Evolutionary conservation across 495 filamentous ascomycete species (phyloP), one percentile per base, ranked within the genome.

Genomic region (Platismatia glauca): DNA sequence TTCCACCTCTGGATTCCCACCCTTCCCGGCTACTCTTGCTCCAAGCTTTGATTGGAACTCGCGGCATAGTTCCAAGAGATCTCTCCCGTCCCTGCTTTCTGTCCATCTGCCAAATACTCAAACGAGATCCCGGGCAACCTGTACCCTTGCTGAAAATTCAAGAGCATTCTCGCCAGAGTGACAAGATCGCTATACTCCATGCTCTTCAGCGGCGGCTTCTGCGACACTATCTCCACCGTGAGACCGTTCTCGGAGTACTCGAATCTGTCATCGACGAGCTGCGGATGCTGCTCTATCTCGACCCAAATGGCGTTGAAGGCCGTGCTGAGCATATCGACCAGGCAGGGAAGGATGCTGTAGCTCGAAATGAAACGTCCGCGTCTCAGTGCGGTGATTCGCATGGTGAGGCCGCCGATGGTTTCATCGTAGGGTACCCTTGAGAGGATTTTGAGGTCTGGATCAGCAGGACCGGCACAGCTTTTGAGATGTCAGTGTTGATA

Each of bases 151-250:
- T 53, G 50, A 4, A 53, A 53, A 20, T 33, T 53, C 50, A 53
- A n/a, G 50, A 53, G 15, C 50, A 53, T 7, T 20, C 5, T 53
- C 16, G 27, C 50, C 7, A 53, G 29, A 6, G 7, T 33, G 27
- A 53, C 50, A 31, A 53, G 50, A 33, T 53, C 50, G 29, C 50
- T 53, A 29, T 53, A 53, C 29, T 53, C 27, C 50, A 53, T 53
- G 2, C 27, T 33, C n/a, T 53, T 53, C 6, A 53, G 29, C 15
- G 50, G 50, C 29, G 29, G 29, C 50, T 53, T 53, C 6, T 31
- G 27, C 29, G 50, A 53, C 50, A 34, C 1, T 20, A 53, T 20
- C 15, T 0, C 8, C 22, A 53, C 0, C 15, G 29, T 53, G 34
- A 58, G n/a, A 11, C 34, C n/a, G 34, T 58, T 58, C 38, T 58